Base-by-base conservation (phyloP, 2,329 filamentous ascomycete species). In the Arthrobotrys entomopaga region DNA sequence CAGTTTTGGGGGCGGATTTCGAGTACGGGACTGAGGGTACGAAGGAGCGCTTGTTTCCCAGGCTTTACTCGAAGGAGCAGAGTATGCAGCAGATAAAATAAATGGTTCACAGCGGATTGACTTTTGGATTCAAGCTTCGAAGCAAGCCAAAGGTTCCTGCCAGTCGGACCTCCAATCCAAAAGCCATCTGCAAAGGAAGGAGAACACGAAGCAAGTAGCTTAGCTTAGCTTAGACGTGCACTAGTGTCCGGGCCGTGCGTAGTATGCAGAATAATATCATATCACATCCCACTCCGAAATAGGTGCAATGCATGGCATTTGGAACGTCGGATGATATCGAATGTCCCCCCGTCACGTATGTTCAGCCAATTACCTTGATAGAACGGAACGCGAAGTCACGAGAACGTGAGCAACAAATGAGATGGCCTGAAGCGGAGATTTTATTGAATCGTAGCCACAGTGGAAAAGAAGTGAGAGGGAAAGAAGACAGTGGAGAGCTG, bases 1-100 rank as follows among this genome's bases (percentile, higher is more conserved):
- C 92, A 3, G 80, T 77, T 24, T 82, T 89, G 26, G 88, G 88
- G 1, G 84, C 82, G 7, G 95, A 98, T 81, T 79, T 84, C 40
- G 83, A 85, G 0, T 98, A 96, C 81, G 94, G 56, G 4, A 54
- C 64, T 1, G 54, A 49, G 11, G 57, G 71, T 52, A 59, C 15
- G 34, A 67, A 60, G 13, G 64, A 59, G 22, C 26, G 22, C 46
- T 24, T 75, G 38, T 75, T 75, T 20, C 63, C 56, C 2, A 57
- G 42, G 38, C 8, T 38, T 13, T 57, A 57, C 19, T 53, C 52
- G 26, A 40, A n/a, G 10, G 29, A 40, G 29, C n/a, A 56, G 52
- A 5, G 10, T 5, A 24, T 22, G 19, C 15, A 50, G 46, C 15
- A 50, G 19, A 5, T 13, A 6, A 22, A n/a, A n/a, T n/a, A n/a